Base-by-base conservation (phyloP, 306 rosid species). In the Vachellia collinsii region DNA sequence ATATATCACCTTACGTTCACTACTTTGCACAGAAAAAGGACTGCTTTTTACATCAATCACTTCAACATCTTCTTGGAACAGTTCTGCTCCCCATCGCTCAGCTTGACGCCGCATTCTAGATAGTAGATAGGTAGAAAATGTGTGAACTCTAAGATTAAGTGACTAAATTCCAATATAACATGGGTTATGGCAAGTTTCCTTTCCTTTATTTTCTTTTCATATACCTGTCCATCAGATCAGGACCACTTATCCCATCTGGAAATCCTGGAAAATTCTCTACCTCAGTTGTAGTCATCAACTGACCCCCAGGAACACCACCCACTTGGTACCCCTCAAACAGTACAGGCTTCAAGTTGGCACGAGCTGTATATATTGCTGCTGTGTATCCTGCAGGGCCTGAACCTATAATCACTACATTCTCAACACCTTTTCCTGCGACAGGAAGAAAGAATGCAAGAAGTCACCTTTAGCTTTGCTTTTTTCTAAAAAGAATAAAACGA, bases 251-350 rank as follows among this genome's bases (percentile, higher is more conserved):
- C 63, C 98, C 97, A 41, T 94, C 98, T 0, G 98, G 97, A 83
- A 94, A 94, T 50, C 98, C 98, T 12, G 98, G 98, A 78, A 92
- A 94, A 72, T 94, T 94, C 87, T 94, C 98, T 46, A 94, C 97
- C 85, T 94, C 98, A 62, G 94, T 94, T 36, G 98, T 92, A 68
- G 98, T 94, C 98, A 94, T 94, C 83, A 94, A 87, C 83, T 94
- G 98, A 23, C 97, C 98, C 81, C 98, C 97, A 4, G 98, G 98
- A 74, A 91, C 96, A 78, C 97, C 97, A 51, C 98, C 98, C 16
- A 82, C 84, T 74, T 92, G 98, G 80, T 88, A 94, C 16, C 98
- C 98, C 87, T 94, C 98, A 38, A 94, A 92, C 82, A 94, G 94
- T 38, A 92, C 82, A 68, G 98, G 98, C 83, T 94, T 94, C 88